Evolutionary conservation across 75 land plant genomes (phyloP), one percentile per base, ranked within the genome.

Genomic region (Adiantum capillusveneris): DNA sequence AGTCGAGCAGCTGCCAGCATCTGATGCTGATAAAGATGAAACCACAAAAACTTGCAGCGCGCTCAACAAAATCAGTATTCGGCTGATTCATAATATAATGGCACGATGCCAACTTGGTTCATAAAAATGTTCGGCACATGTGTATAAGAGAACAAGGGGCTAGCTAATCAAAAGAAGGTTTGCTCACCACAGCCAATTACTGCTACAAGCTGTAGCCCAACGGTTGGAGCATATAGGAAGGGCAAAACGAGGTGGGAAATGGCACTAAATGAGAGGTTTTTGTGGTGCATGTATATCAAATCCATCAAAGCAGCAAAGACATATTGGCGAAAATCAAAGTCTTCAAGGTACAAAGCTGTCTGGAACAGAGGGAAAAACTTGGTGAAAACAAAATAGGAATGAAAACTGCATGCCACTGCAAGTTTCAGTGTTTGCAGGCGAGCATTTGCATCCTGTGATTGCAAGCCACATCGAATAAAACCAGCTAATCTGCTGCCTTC

Each of bases 101-200:
- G n/a, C n/a, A n/a, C n/a, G n/a, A n/a, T n/a, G n/a, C n/a, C n/a
- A n/a, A n/a, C n/a, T n/a, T n/a, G n/a, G n/a, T n/a, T n/a, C n/a
- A n/a, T n/a, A n/a, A n/a, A n/a, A n/a, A n/a, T n/a, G n/a, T n/a
- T n/a, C n/a, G n/a, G n/a, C n/a, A n/a, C n/a, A n/a, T n/a, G n/a
- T n/a, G n/a, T n/a, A n/a, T n/a, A n/a, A n/a, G n/a, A n/a, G n/a
- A n/a, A n/a, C n/a, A n/a, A n/a, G n/a, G n/a, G n/a, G n/a, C n/a
- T n/a, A n/a, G n/a, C n/a, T n/a, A n/a, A 34, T 3, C 3, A 34
- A 34, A 34, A 34, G 37, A 34, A 9, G 37, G 37, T 5, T 34
- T 34, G 26, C 68, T 31, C 58, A 65, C 68, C 61, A 57, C 68
- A 65, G 19, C 68, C 68, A 18, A 58, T 44, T 5, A 65, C 62